A percentile compares a stretch with the other conserved stretches of the same genome.
Evolutionary conservation across 441 rosid species (phyloP).

Genomic region (Lepidium campestre): DNA sequence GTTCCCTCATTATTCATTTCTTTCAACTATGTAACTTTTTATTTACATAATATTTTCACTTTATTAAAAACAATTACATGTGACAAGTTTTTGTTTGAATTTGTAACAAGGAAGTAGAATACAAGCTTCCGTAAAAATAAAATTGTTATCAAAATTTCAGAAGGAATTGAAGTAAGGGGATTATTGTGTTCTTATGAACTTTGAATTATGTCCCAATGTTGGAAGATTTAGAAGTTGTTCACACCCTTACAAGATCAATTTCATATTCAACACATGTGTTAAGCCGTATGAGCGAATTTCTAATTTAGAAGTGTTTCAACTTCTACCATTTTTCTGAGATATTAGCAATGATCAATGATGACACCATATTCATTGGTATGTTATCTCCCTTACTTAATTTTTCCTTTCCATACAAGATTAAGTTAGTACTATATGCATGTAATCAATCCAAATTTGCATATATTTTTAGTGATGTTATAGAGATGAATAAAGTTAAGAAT

Average conservation of each 20-base stretch:
- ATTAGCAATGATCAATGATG: neutral
- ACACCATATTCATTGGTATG: neutral
- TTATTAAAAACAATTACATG: too few relatives aligned
- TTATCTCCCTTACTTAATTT: neutral
- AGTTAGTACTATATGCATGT: neutral
- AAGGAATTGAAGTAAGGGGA: neutral
- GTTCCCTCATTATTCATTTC: too few relatives aligned
- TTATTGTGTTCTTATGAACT: neutral
- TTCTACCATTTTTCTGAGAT: neutral
- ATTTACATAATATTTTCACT: too few relatives aligned
- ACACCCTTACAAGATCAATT: neutral
- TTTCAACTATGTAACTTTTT: too few relatives aligned
- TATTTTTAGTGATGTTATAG: neutral
- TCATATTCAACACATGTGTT: neutral
- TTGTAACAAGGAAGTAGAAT: too few relatives aligned
- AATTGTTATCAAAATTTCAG: too few relatives aligned
- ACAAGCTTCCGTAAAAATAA: too few relatives aligned
- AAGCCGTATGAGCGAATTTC: neutral
- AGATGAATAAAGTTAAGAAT: neutral
- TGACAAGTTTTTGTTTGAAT: too few relatives aligned
- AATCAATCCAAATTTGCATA: neutral
- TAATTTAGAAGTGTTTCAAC: neutral
- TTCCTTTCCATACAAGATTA: neutral
- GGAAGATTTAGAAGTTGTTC: neutral
- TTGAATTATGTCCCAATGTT: neutral